These are phyloP conservation scores for Wickerhamomyces chambardii DNA, from an alignment of 805 yeast species.

Conservation along the genomic window DNA sequence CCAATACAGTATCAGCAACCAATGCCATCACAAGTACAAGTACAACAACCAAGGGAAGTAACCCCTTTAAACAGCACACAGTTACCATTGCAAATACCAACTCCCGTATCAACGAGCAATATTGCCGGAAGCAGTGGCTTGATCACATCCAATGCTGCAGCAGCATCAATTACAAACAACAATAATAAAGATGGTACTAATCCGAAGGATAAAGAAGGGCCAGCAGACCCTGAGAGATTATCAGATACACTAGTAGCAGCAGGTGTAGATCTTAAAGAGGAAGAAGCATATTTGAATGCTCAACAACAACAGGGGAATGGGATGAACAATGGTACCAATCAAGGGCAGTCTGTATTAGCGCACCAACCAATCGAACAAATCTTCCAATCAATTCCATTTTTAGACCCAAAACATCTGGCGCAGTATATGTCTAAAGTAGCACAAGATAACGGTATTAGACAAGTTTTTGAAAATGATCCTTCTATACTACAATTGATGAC, in stretches of 20 bases:
- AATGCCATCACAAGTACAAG: too few relatives aligned
- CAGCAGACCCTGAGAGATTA: constrained; percentile 75
- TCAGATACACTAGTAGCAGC: constrained; percentile 91
- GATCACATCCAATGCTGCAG: background rate
- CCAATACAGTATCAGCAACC: too few relatives aligned
- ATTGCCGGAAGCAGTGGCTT: too few relatives aligned
- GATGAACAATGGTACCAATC: background rate
- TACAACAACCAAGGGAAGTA: too few relatives aligned
- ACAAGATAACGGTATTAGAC: constrained; percentile 54
- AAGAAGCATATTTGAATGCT: constrained; percentile 57
- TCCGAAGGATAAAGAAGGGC: constrained; percentile 11
- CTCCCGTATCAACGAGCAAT: too few relatives aligned
- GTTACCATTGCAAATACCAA: too few relatives aligned
- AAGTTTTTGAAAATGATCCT: constrained; percentile 44
- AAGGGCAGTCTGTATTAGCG: background rate
- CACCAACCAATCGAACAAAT: constrained; percentile 7
- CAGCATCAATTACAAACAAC: background rate
- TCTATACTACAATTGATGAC: constrained; percentile 68
- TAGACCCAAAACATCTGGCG: constrained; percentile 63
- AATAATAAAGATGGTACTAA: constrained; percentile 1
- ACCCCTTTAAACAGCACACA: too few relatives aligned
- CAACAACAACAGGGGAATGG: constrained; percentile 6
- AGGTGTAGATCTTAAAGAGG: constrained; percentile 91
- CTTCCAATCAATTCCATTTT: constrained; percentile 39
- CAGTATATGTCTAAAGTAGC: constrained; percentile 53